Percentiles rank a stretch among this genome's conserved stretches.
phyloP scores from a whole-genome alignment of 1,284 basidiomycete genomes.

The Phylloporus gajari region DNA sequence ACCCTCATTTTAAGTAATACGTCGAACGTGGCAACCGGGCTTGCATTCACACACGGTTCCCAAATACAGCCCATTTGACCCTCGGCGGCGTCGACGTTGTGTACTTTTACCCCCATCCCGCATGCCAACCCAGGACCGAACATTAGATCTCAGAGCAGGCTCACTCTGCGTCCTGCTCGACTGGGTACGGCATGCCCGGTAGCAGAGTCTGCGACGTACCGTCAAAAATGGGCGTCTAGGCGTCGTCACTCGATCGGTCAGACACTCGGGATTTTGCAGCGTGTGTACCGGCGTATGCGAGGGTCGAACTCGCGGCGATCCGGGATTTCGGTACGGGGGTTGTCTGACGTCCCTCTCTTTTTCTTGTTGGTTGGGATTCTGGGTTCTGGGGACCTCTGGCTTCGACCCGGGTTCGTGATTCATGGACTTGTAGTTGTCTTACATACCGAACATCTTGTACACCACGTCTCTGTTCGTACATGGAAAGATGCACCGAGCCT shows the following conservation, averaged over 20 bases:
- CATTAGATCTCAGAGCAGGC: conserved; percentile 12
- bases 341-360: not conserved
- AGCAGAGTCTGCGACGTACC: conserved; percentile 20
- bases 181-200: no score
- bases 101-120: conserved; percentile 29
- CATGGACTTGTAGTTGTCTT: not conserved
- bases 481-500: no score
- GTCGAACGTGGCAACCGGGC: conserved; percentile 34
- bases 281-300: conserved; percentile 19
- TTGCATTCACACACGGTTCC: conserved; percentile 41
- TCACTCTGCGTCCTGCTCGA: no score
- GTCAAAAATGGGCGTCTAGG: conserved; percentile 32
- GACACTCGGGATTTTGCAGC: conserved; percentile 32
- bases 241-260: conserved; percentile 14
- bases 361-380: not conserved
- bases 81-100: conserved; percentile 44
- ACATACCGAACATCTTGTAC: not conserved
- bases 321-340: not conserved
- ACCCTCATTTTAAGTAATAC: conserved; percentile 41
- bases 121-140: conserved; percentile 10
- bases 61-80: conserved; percentile 28
- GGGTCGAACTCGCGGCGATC: conserved; percentile 26
- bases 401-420: not conserved
- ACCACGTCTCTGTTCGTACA: no score
- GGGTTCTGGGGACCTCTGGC: not conserved